A percentile compares a stretch with the other conserved stretches of the same genome.
These are phyloP conservation scores for Metschnikowia anglica DNA, from an alignment of 805 yeast genomes.

Conservation along the genomic window DNA sequence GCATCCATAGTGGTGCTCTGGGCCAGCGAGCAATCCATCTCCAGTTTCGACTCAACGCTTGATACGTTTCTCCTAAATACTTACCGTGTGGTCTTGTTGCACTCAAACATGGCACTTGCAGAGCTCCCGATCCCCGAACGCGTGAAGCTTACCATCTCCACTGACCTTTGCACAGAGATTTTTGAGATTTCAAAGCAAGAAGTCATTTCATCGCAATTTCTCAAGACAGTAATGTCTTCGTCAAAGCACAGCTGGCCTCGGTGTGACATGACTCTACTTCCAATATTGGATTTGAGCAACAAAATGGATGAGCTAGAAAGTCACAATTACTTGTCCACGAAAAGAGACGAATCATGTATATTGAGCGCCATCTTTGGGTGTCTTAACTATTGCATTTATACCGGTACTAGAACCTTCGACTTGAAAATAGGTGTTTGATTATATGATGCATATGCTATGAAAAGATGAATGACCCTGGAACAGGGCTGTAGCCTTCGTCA, in stretches of 20 bases:
- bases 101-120: slow-evolving; percentile 4
- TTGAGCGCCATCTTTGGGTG: slow-evolving; percentile 20
- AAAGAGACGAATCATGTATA: slow-evolving; percentile 10
- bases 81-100: slow-evolving; percentile 14
- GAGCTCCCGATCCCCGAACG: slow-evolving; percentile 16
- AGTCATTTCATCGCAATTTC: slow-evolving; percentile 14
- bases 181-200: slow-evolving; percentile 24
- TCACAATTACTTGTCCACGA: slow-evolving; percentile 28
- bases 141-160: slow-evolving; percentile 26
- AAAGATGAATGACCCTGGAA: slow-evolving; percentile 24
- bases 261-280: slow-evolving; percentile 38
- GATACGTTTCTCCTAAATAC: slow-evolving; percentile 27
- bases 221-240: slow-evolving; percentile 25
- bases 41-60: slow-evolving; percentile 11
- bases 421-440: slow-evolving; percentile 14
- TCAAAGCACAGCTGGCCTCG: slow-evolving; percentile 38
- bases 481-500: slow-evolving; percentile 26
- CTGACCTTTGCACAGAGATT: slow-evolving; percentile 34
- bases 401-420: slow-evolving; percentile 37
- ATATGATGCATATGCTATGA: slow-evolving; percentile 4
- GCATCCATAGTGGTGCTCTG: slow-evolving; percentile 21
- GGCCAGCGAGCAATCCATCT: slow-evolving; percentile 4
- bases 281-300: slow-evolving; percentile 34
- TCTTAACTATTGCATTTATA: slow-evolving; percentile 35
- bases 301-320: slow-evolving; percentile 33